Evolutionary conservation across 169 alveolate genomes (phyloP), one percentile per base, ranked within the genome.

Genomic region (Plasmodium gallinaceum): DNA sequence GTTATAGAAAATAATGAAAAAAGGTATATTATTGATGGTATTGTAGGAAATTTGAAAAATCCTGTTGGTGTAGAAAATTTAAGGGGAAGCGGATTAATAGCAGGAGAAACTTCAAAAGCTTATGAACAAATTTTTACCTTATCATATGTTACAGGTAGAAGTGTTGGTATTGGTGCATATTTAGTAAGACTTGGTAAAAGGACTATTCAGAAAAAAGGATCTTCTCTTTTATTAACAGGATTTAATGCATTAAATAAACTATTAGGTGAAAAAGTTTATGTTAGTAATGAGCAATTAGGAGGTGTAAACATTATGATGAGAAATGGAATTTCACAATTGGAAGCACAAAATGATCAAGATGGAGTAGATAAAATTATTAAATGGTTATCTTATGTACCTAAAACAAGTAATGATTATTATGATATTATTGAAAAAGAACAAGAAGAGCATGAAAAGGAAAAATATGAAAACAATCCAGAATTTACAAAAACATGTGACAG

Each of bases 81-180:
- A 70, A 73, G 90, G 58, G 98, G 97, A 5, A 93, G 97, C 24
- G 98, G 96, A 45, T 83, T 92, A 72, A 96, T 96, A 26, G 98
- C 98, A 24, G 98, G 98, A 0, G 98, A 96, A 83, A 96, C 98
- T 7, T 94, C 97, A 64, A 93, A 93, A 51, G 97, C 98, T 16
- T 95, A 95, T 88, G 94, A 94, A 48, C 95, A 95, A 57, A 93
- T 94, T 22, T 93, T 96, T 90, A 96, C 98, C 3, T 90, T 96
- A 52, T 92, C 97, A 43, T 95, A 95, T 66, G 97, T 95, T 7
- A 94, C 97, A 5, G 97, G 97, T 8, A 88, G 98, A 18, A 92
- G 96, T 16, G 98, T 96, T 46, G 98, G 98, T 18, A 96, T 96
- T 32, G 98, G 98, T 2, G 97, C 98, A 5, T 96, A 96, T 73